phyloP scores from a whole-genome alignment of 1,284 basidiomycete genomes.

The Tilletiaria anomala region DNA sequence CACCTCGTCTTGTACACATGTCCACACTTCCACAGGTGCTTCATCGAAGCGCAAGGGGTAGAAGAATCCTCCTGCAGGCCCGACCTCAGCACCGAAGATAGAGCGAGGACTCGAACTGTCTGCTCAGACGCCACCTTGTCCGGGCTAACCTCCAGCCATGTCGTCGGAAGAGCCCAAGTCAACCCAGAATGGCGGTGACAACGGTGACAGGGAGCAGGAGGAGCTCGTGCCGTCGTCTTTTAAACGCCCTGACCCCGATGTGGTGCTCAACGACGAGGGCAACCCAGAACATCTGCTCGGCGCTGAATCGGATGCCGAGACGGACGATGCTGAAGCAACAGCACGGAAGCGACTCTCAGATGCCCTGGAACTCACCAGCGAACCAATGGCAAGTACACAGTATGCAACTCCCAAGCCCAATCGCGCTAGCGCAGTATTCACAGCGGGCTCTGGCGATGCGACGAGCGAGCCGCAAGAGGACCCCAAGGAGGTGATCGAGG shows the following conservation, averaged over 20 bases:
- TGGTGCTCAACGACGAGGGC: constrained; percentile 27
- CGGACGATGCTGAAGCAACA: constrained; percentile 1
- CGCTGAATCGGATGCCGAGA: constrained; percentile 15
- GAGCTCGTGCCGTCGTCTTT: neutral
- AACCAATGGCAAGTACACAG: neutral
- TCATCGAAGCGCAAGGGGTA: too few species aligned
- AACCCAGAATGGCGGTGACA: too few species aligned
- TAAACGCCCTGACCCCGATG: constrained; percentile 16
- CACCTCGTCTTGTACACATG: too few species aligned
- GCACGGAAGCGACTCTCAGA: neutral
- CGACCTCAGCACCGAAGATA: too few species aligned
- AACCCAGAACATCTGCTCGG: constrained; percentile 22
- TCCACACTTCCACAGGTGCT: too few species aligned
- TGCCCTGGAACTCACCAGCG: neutral
- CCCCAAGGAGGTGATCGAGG: constrained; percentile 51
- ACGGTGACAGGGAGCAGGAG: too few species aligned
- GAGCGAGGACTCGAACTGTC: too few species aligned
- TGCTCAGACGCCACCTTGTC: too few species aligned
- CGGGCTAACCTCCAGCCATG: too few species aligned
- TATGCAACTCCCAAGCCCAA: constrained; percentile 3
- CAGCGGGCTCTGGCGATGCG: neutral
- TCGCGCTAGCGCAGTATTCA: neutral
- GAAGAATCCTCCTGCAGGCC: too few species aligned
- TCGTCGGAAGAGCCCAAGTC: too few species aligned
- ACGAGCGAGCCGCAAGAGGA: neutral